Base-by-base conservation (phyloP, 1,139 yeast genomes). In the Sugiyamaella grinbergsii region DNA sequence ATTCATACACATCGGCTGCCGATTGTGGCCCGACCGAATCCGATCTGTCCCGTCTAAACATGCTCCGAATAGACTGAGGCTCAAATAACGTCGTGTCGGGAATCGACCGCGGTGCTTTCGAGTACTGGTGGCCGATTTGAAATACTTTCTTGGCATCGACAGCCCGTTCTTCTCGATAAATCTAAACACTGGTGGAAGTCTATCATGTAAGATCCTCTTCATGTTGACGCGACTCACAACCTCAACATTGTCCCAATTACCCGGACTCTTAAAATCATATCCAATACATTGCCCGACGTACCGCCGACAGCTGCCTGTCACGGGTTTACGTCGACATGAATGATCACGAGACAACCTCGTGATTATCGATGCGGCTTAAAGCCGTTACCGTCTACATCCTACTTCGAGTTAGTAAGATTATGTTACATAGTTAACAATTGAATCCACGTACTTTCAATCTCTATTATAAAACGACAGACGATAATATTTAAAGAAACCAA, bases 161-260 rank as follows among this genome's bases (percentile, higher is more conserved):
- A 73, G 50, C n/a, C 76, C 76, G 13, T 63, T 53, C 23, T 56
- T 56, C 42, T 68, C 69, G 32, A 71, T 53, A 22, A 59, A 51
- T 23, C 75, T 64, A 62, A 65, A 71, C 11, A 72, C 50, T 2
- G 75, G 75, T 3, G 77, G 76, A 26, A 73, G 62, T 18, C 57
- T 50, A 16, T 77, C 74, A 59, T 79, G 76, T 1, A 87, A 70
- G 1, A 81, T 59, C 15, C 85, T 85, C 65, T 88, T 89, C 54
- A 88, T 77, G 3, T 79, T 49, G 1, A 85, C 76, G 3, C 95
- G 95, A 18, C 84, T 42, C 0, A 76, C 36, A 83, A 71, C 45
- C 95, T 69, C 8, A 74, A 42, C 0, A 72, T 22, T 0, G 78
- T 62, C 33, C 71, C 72, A 10, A 71, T 2, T 0, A 75, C 2